Evolutionary conservation across 345 rosid genomes (phyloP), one percentile per base, ranked within the genome.

Genomic region (Acer saccharum): DNA sequence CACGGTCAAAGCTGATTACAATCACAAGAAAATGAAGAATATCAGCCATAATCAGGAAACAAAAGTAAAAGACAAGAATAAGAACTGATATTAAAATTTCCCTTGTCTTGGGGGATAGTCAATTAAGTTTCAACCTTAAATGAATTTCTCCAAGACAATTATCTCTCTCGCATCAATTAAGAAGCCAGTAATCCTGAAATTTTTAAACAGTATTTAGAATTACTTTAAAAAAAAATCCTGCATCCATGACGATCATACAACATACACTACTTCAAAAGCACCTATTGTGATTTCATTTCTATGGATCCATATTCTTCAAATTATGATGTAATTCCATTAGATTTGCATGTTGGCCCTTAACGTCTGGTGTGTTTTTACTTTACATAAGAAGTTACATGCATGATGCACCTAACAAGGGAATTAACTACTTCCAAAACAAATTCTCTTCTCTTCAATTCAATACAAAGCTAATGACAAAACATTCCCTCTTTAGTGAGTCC

Each of bases 1-100:
- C 98, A 67, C 97, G 93, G 35, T 93, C 98, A 87, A 93, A 93
- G 73, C 98, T 93, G 88, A 58, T 71, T 39, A 72, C 50, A 71
- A 81, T 43, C 71, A 70, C 21, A 12, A 20, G 23, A 78, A 50
- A 6, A 70, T 8, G 32, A 63, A 41, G 10, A 44, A 63, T 16
- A 16, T 20, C 39, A 35, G 39, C 39, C 39, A 35, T 35, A 3
- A 35, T 35, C 46, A 23, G 52, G n/a, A 54, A 32, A 35, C 73
- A 64, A 83, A 78, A 10, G 54, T 55, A 11, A 50, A 57, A 75
- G 62, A 35, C 61, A 18, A 58, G 68, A 78, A 83, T 17, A 76
- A 71, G 16, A 67, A 16, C 16, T 18, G 20, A 54, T 57, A 32
- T 55, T 14, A 71, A 54, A 52, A 20, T 43, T 52, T 63, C 48